phyloP scores from a whole-genome alignment of 2,329 filamentous ascomycete species.

The Penicillium sp. region DNA sequence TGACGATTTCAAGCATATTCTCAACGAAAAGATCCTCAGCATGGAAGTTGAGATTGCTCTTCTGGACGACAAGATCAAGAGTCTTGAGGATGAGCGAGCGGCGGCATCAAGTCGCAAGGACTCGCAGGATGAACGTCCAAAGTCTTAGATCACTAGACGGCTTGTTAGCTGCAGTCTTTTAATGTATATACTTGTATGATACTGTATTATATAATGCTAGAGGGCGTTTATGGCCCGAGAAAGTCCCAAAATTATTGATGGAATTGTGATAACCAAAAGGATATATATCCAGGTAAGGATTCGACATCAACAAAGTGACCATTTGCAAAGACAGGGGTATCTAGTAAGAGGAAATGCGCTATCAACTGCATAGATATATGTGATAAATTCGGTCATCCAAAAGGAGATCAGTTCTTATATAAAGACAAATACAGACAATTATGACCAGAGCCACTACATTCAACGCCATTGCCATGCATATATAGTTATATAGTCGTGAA shows the following conservation, averaged over 20 bases:
- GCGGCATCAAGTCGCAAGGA: not conserved
- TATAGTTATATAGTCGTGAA: no score
- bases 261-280: not conserved
- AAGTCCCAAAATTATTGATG: no score
- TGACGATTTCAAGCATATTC: constrained; percentile 66
- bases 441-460: not conserved
- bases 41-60: constrained; percentile 74
- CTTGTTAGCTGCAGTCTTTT: not conserved
- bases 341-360: not conserved
- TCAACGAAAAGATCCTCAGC: constrained; percentile 66
- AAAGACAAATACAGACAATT: not conserved
- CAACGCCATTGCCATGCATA: constrained; percentile 14
- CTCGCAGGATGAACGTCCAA: not conserved
- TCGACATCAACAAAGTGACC: not conserved
- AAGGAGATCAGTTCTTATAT: not conserved
- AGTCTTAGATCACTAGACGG: not conserved
- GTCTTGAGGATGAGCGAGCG: constrained; percentile 42
- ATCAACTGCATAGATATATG: not conserved
- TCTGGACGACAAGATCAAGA: constrained; percentile 68
- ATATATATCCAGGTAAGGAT: not conserved
- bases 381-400: not conserved
- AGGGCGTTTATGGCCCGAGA: no score
- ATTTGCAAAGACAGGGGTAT: not conserved
- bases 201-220: not conserved
- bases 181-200: not conserved